Evolutionary conservation across 257 asterid genomes (phyloP), one percentile per base, ranked within the genome.

Genomic region (Nicotiana knightiana): DNA sequence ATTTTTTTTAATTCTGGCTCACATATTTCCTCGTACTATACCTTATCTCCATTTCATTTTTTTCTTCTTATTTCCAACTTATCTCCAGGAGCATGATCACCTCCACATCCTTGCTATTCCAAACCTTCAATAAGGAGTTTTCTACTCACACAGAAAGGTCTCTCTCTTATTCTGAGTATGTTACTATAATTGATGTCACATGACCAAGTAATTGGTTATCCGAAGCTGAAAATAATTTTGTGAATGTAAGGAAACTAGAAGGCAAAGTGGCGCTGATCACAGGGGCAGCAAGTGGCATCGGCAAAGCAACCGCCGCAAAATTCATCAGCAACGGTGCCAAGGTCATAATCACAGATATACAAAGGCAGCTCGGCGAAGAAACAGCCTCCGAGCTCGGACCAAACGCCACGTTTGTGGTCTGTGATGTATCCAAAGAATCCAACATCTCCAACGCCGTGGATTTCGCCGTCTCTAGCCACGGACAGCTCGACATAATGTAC

Each of bases 221-320:
- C 21, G 18, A n/a, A 58, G 64, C 32, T 68, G 2, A 68, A 68
- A 2, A 5, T 7, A 11, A 32, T 28, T 57, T 6, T 26, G 66
- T 26, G 54, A 3, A 53, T 39, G 53, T 9, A 84, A 91, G 97
- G 78, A 95, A 90, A 85, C 61, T 95, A 53, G 90, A 92, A 89
- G 97, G 97, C 54, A 93, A 93, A 85, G 88, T 93, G 83, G 98
- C 98, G 35, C 76, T 93, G 30, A 93, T 95, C 76, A 93, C 98
- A 0, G 98, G 98, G 7, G 97, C 92, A 18, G 97, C 99, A 33
- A 86, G 87, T 18, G 99, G 99, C 4, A 91, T 93, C 30, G 98
- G 99, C 10, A 90, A 86, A 86, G 98, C 85, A 81, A 92, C 99
- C 4, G 98, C 98, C 3, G 48, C 83, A 21, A 90, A 88, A 57